Evolutionary conservation across 257 asterid genomes (phyloP).

Genomic region (Solanum gandarillasii): DNA sequence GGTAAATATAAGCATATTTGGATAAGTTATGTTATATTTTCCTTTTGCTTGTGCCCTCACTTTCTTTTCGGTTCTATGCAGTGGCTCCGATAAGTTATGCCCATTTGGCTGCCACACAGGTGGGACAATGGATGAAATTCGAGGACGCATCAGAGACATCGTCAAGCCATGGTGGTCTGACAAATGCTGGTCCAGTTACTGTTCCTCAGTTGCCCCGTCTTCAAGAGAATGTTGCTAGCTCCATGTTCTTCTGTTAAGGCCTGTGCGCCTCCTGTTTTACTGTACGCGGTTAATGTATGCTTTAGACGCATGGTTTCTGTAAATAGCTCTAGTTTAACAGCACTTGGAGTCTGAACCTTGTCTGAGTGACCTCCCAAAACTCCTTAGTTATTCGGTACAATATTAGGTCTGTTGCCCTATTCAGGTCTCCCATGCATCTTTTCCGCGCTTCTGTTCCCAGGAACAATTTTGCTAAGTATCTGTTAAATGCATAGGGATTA

Average conservation of each 20-base stretch:
- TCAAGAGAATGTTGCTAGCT: slow-evolving; percentile 52
- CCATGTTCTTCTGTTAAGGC: slow-evolving; percentile 71
- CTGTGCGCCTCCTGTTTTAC: not conserved
- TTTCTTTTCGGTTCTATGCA: slow-evolving; percentile 1
- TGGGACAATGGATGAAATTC: slow-evolving; percentile 88
- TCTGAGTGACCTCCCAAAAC: not conserved
- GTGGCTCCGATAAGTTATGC: slow-evolving; percentile 95
- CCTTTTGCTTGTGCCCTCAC: not conserved
- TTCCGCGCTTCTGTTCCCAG: not conserved
- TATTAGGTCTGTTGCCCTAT: not conserved
- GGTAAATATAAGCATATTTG: slow-evolving; percentile 25
- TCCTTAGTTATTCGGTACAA: not conserved
- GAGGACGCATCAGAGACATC: slow-evolving; percentile 86
- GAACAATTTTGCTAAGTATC: not conserved
- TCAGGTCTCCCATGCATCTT: not conserved
- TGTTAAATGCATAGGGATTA: not conserved
- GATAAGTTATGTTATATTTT: not conserved
- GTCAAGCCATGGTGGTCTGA: slow-evolving; percentile 60
- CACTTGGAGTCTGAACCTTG: not conserved
- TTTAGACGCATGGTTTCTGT: not conserved
- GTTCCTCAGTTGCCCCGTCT: slow-evolving; percentile 70
- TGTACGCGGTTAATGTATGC: not conserved
- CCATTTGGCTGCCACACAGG: slow-evolving; percentile 86
- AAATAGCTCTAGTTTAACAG: not conserved
- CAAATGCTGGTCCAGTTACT: slow-evolving; percentile 46